Conservation (phyloP, 441 rosid genomes). For the Populus hybrid region DNA sequence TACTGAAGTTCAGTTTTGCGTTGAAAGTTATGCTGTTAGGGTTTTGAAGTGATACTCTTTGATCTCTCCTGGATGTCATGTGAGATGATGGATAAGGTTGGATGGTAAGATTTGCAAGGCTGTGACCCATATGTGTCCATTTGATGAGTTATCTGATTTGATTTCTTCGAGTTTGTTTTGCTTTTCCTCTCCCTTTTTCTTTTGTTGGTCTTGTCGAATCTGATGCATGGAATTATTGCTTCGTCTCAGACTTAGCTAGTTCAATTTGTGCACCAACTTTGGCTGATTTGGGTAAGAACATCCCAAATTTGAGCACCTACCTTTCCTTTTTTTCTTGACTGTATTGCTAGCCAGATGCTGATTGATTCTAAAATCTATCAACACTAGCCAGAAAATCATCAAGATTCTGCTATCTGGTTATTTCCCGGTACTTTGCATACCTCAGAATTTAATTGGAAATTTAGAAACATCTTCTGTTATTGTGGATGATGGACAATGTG, state of each 20-base stretch:
- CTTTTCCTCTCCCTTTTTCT: not conserved
- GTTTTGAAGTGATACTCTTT: constrained; percentile 4
- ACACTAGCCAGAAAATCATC: not conserved
- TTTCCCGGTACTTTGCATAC: not conserved
- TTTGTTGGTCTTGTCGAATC: not conserved
- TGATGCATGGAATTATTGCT: not conserved
- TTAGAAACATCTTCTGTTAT: not conserved
- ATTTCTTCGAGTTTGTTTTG: not conserved
- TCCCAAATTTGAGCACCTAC: not conserved
- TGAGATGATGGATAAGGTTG: not conserved
- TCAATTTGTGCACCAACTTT: not conserved
- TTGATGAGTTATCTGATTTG: not conserved
- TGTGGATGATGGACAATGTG: not conserved
- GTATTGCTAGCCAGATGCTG: not conserved
- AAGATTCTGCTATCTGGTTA: not conserved
- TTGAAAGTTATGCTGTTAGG: not conserved
- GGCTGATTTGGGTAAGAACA: not conserved
- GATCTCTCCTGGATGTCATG: not conserved
- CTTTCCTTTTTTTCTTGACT: not conserved
- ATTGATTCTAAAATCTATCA: not conserved
- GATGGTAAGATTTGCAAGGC: not conserved
- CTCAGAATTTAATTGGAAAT: not conserved
- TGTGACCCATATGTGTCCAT: not conserved
- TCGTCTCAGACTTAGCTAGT: not conserved
- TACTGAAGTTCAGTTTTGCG: not conserved